Base-by-base conservation (phyloP, 2,329 filamentous ascomycete genomes). In the Cladosporium sphaerospermum region DNA sequence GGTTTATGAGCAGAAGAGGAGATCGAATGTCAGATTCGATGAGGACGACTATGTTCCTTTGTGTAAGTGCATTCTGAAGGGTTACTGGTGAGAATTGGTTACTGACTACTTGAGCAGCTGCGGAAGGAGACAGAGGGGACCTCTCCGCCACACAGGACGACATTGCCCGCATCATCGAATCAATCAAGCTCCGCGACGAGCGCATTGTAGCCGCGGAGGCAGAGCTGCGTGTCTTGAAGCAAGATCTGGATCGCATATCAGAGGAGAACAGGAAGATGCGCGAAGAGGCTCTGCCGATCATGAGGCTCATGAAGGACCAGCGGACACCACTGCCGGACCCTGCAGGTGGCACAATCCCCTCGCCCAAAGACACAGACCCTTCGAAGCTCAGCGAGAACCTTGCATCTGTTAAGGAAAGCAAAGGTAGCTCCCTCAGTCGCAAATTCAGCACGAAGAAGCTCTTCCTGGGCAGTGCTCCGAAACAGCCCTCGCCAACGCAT, bases 1-100 rank as follows among this genome's bases (percentile, higher is more conserved):
- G 64, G 90, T 97, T 52, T 97, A 96, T 73, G 91, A 97, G 66
- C 85, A 93, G 66, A 99, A 99, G 75, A 86, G 92, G 69, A 89
- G 89, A 59, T 91, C 96, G 66, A 90, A 95, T 63, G 82, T 97
- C 56, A 86, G 89, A 13, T 81, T 96, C 62, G 92, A 97, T 67
- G 85, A 86, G 57, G 92, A 96, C 64, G 89, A 97, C 70, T 99
- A 96, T 69, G 81, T 96, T 48, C 93, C 93, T 36, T 77, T 93
- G 47, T 54, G 51, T 53, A 36, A 14, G 51, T 53, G 7, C 23
- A 28, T 28, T 2, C 23, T 28, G 23, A 28, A 28, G 23, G n/a
- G n/a, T n/a, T n/a, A n/a, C n/a, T n/a, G n/a, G n/a, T n/a, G n/a
- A n/a, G n/a, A n/a, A n/a, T n/a, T n/a, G n/a, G n/a, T n/a, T n/a